Percentiles rank a stretch among this genome's conserved stretches.
Evolutionary conservation across 2,329 filamentous ascomycete genomes (phyloP).

Genomic region (Bipolaris oryzae): DNA sequence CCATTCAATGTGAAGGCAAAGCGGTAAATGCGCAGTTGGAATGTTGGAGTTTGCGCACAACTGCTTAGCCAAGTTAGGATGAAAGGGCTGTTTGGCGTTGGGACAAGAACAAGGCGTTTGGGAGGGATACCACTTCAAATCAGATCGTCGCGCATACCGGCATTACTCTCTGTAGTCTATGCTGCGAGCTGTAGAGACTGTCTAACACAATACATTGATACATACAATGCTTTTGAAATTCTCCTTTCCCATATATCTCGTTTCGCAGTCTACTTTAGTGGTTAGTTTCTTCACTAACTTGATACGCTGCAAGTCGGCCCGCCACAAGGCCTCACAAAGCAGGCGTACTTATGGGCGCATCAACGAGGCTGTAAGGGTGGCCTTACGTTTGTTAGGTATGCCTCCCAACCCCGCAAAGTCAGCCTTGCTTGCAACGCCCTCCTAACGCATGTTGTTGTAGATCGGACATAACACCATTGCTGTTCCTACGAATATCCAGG

Average conservation of each 20-base stretch:
- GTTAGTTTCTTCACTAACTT: too few relatives aligned
- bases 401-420: not conserved
- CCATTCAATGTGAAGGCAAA: constrained; percentile 50
- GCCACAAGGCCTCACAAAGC: not conserved
- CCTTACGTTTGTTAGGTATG: not conserved
- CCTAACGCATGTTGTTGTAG: too few relatives aligned
- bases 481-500: too few relatives aligned
- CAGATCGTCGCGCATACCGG: not conserved
- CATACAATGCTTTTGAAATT: too few relatives aligned
- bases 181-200: too few relatives aligned
- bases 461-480: too few relatives aligned
- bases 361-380: not conserved
- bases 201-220: too few relatives aligned
- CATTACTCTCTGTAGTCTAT: not conserved
- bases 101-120: constrained; percentile 7
- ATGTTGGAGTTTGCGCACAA: not conserved
- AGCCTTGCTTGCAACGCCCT: too few relatives aligned
- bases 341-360: not conserved
- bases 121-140: constrained; percentile 8
- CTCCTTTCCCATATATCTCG: too few relatives aligned
- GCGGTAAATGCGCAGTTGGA: constrained; percentile 9
- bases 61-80: not conserved
- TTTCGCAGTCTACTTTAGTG: too few relatives aligned
- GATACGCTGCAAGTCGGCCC: not conserved
- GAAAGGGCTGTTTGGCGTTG: constrained; percentile 2